Conservation (phyloP, 1,284 basidiomycete species). For the Ganoderma lucidum region DNA sequence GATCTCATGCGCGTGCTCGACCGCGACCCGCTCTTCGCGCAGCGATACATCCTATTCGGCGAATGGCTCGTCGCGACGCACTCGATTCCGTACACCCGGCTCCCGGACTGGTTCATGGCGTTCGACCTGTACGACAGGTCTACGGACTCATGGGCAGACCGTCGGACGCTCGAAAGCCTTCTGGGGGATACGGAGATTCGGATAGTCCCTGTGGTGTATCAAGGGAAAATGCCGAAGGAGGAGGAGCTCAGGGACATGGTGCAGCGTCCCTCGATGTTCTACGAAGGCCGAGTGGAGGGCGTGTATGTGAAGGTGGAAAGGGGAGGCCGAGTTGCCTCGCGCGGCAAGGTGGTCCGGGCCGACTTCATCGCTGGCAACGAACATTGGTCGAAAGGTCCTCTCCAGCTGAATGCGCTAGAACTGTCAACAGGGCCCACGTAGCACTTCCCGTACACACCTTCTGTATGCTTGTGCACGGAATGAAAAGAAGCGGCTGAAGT, state of each 20-base stretch:
- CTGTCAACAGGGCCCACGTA: background rate
- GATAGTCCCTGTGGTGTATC: conserved; percentile 53
- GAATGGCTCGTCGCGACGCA: conserved; percentile 73
- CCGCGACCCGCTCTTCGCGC: conserved; percentile 58
- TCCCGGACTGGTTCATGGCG: conserved; percentile 63
- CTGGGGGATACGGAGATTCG: conserved; percentile 50
- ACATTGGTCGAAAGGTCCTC: conserved; percentile 61
- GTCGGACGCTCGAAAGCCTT: conserved; percentile 45
- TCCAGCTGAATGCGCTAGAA: conserved; percentile 48
- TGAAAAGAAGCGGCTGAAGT: background rate
- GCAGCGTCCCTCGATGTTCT: conserved; percentile 52
- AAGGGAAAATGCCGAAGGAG: conserved; percentile 50
- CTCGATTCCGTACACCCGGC: conserved; percentile 61
- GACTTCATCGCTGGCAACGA: conserved; percentile 73
- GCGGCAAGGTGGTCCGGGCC: conserved; percentile 66
- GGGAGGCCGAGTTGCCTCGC: conserved; percentile 47
- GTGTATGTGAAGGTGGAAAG: conserved; percentile 66
- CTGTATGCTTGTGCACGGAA: background rate
- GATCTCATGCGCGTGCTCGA: conserved; percentile 55
- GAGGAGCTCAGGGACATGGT: conserved; percentile 53
- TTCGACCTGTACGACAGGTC: conserved; percentile 68
- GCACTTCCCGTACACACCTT: background rate
- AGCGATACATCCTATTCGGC: conserved; percentile 66
- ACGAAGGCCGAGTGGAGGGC: conserved; percentile 62
- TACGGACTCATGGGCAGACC: conserved; percentile 50